Evolutionary conservation across 2,329 filamentous ascomycete genomes (phyloP).

Genomic region (Claviceps sp.): DNA sequence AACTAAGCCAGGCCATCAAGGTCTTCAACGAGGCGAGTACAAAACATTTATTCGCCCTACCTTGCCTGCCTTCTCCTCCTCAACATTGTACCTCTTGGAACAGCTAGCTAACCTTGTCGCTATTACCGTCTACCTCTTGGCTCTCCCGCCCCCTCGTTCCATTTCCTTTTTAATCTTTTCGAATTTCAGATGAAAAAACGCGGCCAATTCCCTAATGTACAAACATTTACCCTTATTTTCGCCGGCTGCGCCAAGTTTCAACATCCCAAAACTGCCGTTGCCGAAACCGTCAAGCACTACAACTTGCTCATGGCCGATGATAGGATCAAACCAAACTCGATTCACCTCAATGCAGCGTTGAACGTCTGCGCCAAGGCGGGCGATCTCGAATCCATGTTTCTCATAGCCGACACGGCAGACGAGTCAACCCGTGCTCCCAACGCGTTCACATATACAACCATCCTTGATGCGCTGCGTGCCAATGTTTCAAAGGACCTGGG

Average conservation of each 20-base stretch:
- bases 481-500: conserved; percentile 14
- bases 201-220: conserved; percentile 61
- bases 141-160: neutral
- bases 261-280: conserved; percentile 45
- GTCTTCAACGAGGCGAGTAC: conserved; percentile 69
- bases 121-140: too few species aligned
- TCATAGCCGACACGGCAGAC: conserved; percentile 59
- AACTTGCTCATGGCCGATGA: conserved; percentile 55
- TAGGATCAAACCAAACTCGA: conserved; percentile 56
- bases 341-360: conserved; percentile 82
- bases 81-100: neutral
- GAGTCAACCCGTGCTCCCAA: conserved; percentile 50
- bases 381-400: conserved; percentile 72
- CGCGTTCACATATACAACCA: conserved; percentile 62
- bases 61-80: neutral
- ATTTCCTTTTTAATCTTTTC: neutral
- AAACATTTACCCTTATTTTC: conserved; percentile 77
- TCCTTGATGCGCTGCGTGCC: conserved; percentile 61
- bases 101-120: neutral
- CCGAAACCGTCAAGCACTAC: conserved; percentile 63
- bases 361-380: conserved; percentile 61
- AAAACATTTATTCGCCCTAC: neutral
- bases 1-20: conserved; percentile 54
- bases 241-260: conserved; percentile 53
- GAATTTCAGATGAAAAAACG: conserved; percentile 82